Evolutionary conservation across 345 rosid genomes (phyloP), one percentile per base, ranked within the genome.

Genomic region (Lagerstroemia speciosa): DNA sequence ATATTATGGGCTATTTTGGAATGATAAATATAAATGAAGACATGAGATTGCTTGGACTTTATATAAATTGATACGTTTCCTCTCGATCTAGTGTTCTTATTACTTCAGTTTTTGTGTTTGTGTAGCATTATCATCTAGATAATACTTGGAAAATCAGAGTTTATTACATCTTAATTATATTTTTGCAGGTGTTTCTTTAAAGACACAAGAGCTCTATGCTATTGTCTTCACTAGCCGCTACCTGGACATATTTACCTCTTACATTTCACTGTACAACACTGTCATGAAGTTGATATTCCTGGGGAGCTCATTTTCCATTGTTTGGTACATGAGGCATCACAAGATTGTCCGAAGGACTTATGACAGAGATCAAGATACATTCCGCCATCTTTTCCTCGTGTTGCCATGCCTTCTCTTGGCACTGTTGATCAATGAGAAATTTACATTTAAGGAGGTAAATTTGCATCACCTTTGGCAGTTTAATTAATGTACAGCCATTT

Each of bases 171-270:
- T 24, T 34, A 4, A 40, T 27, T 22, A 65, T 65, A 3, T 37
- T 29, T 37, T 10, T 71, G 73, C 84, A 90, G 97, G 98, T 50
- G 68, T 93, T 40, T 88, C 98, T 2, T 79, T 90, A 79, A 93
- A 90, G 95, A 90, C 96, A 11, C 95, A 87, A 78, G 95, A 90
- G 65, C 95, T 93, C 67, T 93, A 85, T 66, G 86, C 81, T 20
- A 16, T 90, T 60, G 95, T 93, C 65, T 93, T 93, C 68, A 80
- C 83, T 1, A 72, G 88, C 0, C 93, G 93, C 19, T 92, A 90
- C 78, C 75, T 92, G 84, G 95, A 90, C 77, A 90, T 88, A n/a
- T 86, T 93, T 71, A 83, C 90, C 24, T 71, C 76, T 75, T 93
- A 77, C 66, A 69, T 83, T 67, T 90, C 97, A 4, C 32, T 90